Conservation (phyloP, 1,284 basidiomycete species). For the Salmacisia buchloeana region DNA sequence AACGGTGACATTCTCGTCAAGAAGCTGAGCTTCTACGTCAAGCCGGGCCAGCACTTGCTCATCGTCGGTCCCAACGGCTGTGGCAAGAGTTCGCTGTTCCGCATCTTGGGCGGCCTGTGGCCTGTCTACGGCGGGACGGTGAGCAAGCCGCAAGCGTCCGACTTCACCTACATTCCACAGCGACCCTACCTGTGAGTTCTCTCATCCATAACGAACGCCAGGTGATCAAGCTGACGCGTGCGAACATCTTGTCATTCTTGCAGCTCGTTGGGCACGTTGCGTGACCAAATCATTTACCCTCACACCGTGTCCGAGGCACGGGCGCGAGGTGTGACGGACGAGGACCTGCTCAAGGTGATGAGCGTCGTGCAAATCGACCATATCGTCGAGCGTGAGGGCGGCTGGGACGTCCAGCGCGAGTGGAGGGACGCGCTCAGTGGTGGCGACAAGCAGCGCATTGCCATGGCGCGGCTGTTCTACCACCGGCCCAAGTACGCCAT, state of each 20-base stretch:
- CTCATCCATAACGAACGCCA: not conserved
- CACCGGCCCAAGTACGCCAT: conserved; percentile 96
- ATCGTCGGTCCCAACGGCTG: conserved; percentile 64
- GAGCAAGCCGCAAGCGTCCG: conserved; percentile 79
- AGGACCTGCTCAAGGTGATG: conserved; percentile 69
- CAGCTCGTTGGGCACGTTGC: conserved; percentile 74
- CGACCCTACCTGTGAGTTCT: conserved; percentile 68
- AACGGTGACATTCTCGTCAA: conserved; percentile 84
- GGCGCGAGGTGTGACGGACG: conserved; percentile 57
- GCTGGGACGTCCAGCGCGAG: conserved; percentile 80
- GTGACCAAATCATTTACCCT: conserved; percentile 80
- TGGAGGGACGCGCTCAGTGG: conserved; percentile 90
- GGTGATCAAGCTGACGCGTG: not conserved
- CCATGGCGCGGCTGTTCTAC: conserved; percentile 94
- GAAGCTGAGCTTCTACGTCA: conserved; percentile 76
- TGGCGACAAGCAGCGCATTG: conserved; percentile 68
- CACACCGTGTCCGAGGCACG: conserved; percentile 61
- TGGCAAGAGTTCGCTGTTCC: conserved; percentile 62
- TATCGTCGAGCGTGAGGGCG: conserved; percentile 91
- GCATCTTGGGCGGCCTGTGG: conserved; percentile 94
- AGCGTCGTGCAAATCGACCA: conserved; percentile 76
- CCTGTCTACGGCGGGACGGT: conserved; percentile 91
- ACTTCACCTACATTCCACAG: conserved; percentile 94
- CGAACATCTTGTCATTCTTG: not conserved
- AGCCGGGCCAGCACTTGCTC: conserved; percentile 67